Percentiles rank a stretch among this genome's conserved stretches.
Evolutionary conservation across 2,329 filamentous ascomycete genomes (phyloP).

Genomic region (Sphaerulina vaccinii): DNA sequence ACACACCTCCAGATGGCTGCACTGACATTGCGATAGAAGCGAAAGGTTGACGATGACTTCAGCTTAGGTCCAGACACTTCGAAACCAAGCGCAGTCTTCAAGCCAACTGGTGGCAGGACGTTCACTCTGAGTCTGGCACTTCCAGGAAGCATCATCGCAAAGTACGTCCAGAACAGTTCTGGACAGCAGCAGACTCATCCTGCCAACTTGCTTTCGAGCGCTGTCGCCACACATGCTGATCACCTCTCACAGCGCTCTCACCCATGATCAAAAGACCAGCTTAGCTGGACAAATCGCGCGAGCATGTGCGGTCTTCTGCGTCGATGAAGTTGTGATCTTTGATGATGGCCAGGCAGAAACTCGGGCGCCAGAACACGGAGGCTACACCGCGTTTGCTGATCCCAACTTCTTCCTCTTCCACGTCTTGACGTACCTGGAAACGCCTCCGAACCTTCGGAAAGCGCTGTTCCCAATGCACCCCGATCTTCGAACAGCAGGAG

Average conservation of each 20-base stretch:
- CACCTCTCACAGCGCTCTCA: constrained; percentile 57
- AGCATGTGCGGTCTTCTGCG: constrained; percentile 75
- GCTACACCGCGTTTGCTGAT: constrained; percentile 67
- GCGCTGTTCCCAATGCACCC: constrained; percentile 74
- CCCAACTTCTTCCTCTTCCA: constrained; percentile 79
- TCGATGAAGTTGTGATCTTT: constrained; percentile 82
- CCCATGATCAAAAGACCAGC: constrained; percentile 71
- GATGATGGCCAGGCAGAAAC: constrained; percentile 61
- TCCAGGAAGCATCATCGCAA: constrained; percentile 73
- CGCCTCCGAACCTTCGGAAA: constrained; percentile 77
- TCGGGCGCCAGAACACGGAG: constrained; percentile 41
- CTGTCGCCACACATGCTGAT: background rate
- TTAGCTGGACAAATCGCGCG: constrained; percentile 75
- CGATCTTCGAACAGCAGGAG: constrained; percentile 70
- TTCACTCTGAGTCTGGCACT: constrained; percentile 78
- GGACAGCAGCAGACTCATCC: background rate
- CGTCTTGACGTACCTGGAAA: constrained; percentile 77
- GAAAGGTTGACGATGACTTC: constrained; percentile 16
- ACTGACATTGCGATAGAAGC: constrained; percentile 20
- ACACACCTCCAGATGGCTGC: background rate
- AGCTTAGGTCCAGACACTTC: constrained; percentile 52
- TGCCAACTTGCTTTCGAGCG: background rate
- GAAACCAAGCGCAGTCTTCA: constrained; percentile 68
- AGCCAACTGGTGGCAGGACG: constrained; percentile 61
- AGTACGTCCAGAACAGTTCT: constrained; percentile 51